phyloP scores from a whole-genome alignment of 1,284 basidiomycete species.

The Farysia itapuensis region DNA sequence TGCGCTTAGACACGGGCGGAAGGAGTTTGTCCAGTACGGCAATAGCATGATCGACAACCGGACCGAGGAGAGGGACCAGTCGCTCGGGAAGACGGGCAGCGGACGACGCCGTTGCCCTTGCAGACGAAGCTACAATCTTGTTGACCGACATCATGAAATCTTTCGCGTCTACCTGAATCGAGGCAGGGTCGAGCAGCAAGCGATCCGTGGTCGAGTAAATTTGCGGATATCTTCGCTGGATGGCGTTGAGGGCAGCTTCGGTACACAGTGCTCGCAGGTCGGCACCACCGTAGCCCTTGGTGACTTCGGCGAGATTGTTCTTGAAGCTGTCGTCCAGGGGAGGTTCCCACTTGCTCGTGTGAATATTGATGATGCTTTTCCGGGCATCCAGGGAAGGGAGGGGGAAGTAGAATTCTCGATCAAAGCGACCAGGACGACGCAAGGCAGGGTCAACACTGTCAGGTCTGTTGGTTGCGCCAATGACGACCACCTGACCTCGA shows the following conservation, averaged over 20 bases:
- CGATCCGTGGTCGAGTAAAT: slow-evolving; percentile 92
- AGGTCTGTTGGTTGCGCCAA: slow-evolving; percentile 95
- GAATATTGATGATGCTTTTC: slow-evolving; percentile 85
- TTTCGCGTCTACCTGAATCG: slow-evolving; percentile 79
- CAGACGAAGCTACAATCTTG: slow-evolving; percentile 79
- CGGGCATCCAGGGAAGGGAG: slow-evolving; percentile 82
- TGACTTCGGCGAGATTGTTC: slow-evolving; percentile 78
- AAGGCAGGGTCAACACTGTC: slow-evolving; percentile 96
- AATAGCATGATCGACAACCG: slow-evolving; percentile 73
- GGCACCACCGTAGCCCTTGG: slow-evolving; percentile 97
- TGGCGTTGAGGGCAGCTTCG: slow-evolving; percentile 92
- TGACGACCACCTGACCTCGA: slow-evolving; percentile 89
- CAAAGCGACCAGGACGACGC: slow-evolving; percentile 90
- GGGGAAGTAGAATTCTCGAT: slow-evolving; percentile 97
- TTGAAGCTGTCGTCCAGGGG: slow-evolving; percentile 71
- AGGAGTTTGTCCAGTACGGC: slow-evolving; percentile 65
- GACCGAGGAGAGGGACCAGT: slow-evolving; percentile 76
- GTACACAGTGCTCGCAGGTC: slow-evolving; percentile 76
- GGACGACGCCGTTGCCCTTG: slow-evolving; percentile 80
- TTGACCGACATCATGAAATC: slow-evolving; percentile 99
- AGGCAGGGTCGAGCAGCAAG: slow-evolving; percentile 79
- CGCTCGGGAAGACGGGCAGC: slow-evolving; percentile 83
- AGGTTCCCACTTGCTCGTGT: slow-evolving; percentile 87
- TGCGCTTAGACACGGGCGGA: slow-evolving; percentile 60
- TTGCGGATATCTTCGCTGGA: slow-evolving; percentile 93